Base-by-base conservation (phyloP, 75 land plant genomes). In the Gnetum montanum region DNA sequence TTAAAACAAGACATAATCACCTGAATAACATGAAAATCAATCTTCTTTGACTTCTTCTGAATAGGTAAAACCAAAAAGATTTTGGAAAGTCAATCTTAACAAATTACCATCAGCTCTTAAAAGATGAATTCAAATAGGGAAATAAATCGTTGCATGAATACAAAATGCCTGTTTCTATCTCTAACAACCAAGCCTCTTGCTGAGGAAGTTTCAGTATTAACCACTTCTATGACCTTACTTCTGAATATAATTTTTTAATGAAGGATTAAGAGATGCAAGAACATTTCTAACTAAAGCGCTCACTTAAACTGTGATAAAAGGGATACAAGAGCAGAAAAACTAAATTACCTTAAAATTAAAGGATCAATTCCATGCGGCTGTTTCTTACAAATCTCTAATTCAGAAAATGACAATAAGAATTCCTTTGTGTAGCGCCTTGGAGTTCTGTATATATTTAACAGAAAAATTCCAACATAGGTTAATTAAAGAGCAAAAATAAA, bases 331-430 rank as follows among this genome's bases (percentile, higher is more conserved):
- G 49, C 4, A 31, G 49, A 7, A 49, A 3, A 10, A 46, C 7
- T 34, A 54, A 18, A 3, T 37, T 73, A 83, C 97, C 85, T 86
- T 34, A 79, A 49, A 59, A 81, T 6, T 46, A 75, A 75, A 33
- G 60, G 57, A 60, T 87, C 93, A 51, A 87, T 56, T 20, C 74
- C 86, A 53, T 43, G 57, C 2, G 93, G 97, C 19, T 72, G 63
- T 50, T 60, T 65, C 47, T 79, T 81, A 75, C 97, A 87, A 46
- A 43, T 61, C 40, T 84, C 78, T 57, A 79, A 59, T 11, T 71
- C 75, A 49, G 79, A 64, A 24, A 87, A 67, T 1, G 93, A 79
- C 43, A 92, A 56, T 8, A 92, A 75, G 38, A 85, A 71, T 7
- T 81, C 83, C 61, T 73, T 87, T n/a, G 74, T 53, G 63, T 92